These are phyloP conservation scores for Globisporangium splendens DNA, from an alignment of 352 stramenopile species.

Conservation along the genomic window DNA sequence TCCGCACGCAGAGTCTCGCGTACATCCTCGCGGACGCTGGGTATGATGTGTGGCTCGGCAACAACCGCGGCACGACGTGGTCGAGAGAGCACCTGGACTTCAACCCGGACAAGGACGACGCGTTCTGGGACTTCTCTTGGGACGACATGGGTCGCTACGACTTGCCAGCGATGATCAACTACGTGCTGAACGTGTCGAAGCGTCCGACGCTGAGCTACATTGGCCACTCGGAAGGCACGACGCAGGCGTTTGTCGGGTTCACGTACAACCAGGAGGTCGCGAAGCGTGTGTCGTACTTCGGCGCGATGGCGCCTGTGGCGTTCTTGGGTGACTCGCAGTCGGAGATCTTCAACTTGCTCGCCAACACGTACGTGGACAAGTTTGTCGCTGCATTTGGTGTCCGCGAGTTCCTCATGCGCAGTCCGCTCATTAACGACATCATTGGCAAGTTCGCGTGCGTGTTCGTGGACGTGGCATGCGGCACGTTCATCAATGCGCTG, in stretches of 20 bases:
- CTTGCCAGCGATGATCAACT: slow-evolving; percentile 45
- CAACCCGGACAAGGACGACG: slow-evolving; percentile 15
- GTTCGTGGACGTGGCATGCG: slow-evolving; percentile 35
- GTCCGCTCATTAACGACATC: slow-evolving; percentile 25
- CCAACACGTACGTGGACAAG: slow-evolving; percentile 40
- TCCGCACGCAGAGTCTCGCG: slow-evolving; percentile 44
- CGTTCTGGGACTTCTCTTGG: slow-evolving; percentile 62
- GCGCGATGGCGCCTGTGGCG: slow-evolving; percentile 42
- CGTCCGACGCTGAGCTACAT: slow-evolving; percentile 45
- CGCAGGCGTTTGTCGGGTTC: slow-evolving; percentile 54
- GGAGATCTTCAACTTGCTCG: slow-evolving; percentile 27
- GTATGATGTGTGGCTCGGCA: slow-evolving; percentile 61
- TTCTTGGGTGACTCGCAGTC: slow-evolving; percentile 29
- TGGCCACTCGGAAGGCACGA: slow-evolving; percentile 51
- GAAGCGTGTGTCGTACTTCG: slow-evolving; percentile 49
- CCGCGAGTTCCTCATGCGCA: slow-evolving; percentile 34
- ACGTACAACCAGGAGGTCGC: slow-evolving; percentile 51
- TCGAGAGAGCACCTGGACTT: slow-evolving; percentile 27
- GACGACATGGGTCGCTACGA: slow-evolving; percentile 54
- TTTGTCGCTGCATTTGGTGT: slow-evolving; percentile 35
- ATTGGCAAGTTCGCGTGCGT: slow-evolving; percentile 37
- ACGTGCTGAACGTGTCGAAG: slow-evolving; percentile 34
- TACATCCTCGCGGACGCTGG: slow-evolving; percentile 49
- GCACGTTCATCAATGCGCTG: slow-evolving; percentile 37
- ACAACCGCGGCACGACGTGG: slow-evolving; percentile 61